Evolutionary conservation across 179 eudicot genomes (phyloP).

Genomic region (Beta lomatogona): DNA sequence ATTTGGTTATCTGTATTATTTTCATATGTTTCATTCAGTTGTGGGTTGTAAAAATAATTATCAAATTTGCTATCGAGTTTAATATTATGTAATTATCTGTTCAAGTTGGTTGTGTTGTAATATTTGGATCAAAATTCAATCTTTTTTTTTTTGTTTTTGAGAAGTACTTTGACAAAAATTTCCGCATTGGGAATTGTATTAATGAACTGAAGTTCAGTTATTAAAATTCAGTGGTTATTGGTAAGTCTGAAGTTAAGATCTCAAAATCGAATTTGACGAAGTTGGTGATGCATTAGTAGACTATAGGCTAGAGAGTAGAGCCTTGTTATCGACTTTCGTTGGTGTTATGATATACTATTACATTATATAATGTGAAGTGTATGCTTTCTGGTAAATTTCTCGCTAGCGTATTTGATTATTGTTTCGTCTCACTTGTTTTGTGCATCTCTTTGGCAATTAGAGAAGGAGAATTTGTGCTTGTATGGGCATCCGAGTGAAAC

Average conservation of each 20-base stretch:
- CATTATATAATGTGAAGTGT: neutral
- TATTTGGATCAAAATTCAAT: neutral
- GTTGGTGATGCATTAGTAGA: constrained; percentile 46
- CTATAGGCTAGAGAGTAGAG: neutral
- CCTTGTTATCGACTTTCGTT: neutral
- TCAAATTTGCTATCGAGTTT: neutral
- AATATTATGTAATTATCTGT: neutral
- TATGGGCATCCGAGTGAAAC: constrained; percentile 54
- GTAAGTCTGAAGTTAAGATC: neutral
- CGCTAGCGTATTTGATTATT: constrained; percentile 55
- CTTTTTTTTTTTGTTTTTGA: neutral
- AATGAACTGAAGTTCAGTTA: neutral
- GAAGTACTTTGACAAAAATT: neutral
- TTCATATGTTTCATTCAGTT: neutral
- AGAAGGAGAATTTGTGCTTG: constrained; percentile 56
- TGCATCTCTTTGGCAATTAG: constrained; percentile 62
- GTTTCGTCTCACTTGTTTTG: constrained; percentile 52
- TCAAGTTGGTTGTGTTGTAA: neutral
- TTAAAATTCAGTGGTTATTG: neutral
- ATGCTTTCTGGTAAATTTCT: constrained; percentile 10
- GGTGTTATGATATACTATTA: neutral
- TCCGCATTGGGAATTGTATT: neutral
- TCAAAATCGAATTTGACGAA: constrained; percentile 27
- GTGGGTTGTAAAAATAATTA: neutral
- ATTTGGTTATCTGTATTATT: neutral